Base-by-base conservation (phyloP, 2,329 filamentous ascomycete genomes). In the Xylaria sp. region DNA sequence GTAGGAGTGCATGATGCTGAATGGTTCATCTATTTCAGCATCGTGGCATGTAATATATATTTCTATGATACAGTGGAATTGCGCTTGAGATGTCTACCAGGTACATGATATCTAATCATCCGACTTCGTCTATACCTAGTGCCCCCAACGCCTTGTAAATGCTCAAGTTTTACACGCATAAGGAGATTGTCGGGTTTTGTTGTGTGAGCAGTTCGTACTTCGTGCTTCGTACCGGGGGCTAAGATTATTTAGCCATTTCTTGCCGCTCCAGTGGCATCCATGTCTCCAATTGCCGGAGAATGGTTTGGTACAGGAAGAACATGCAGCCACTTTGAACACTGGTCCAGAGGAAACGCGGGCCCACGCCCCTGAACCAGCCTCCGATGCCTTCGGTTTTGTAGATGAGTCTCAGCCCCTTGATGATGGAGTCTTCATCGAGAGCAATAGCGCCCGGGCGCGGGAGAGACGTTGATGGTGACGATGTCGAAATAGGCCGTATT, bases 241-340 rank as follows among this genome's bases (percentile, higher is more conserved):
- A 30, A 30, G 23, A 30, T 55, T 68, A 71, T 59, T 60, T 48
- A 44, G 69, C 58, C 54, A 71, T 66, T 49, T 71, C 70, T 54
- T 68, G 65, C 57, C 64, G 65, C 61, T 75, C 73, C 42, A 67
- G 16, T 9, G 77, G 76, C 60, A 76, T 65, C 71, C 76, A 76
- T 47, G 74, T 66, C 59, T 92, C 89, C 66, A 97, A 82, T 75
- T 87, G 85, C 69, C 89, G 87, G 71, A 97, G 76, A 58, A 97
- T 79, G 61, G 87, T 89, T 77, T 97, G 93, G 74, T 97, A 97
- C 73, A 97, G 79, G 68, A 97, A 92, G 72, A 97, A 80, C 93
- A 97, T 97, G 66, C 91, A 96, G 48, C 92, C 90, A 70, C 90
- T 96, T 78, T 99, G 94, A 59, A 97, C 91, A 70, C 93, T 96